A percentile compares a stretch with the other conserved stretches of the same genome.
Evolutionary conservation across 768 basidiomycete genomes (phyloP).

Genomic region (Suillus subaureus): DNA sequence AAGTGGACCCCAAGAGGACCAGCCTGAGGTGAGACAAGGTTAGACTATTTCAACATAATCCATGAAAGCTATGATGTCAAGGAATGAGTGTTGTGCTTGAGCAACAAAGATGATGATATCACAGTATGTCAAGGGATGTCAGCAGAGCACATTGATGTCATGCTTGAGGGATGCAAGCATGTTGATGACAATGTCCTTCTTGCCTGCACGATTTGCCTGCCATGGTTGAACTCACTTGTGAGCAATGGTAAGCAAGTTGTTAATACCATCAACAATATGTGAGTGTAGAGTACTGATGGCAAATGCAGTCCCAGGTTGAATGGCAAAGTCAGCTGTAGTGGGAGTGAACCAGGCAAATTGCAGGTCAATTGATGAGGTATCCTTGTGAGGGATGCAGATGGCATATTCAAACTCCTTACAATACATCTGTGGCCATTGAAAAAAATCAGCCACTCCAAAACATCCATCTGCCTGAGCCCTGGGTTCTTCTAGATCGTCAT

Average conservation of each 20-base stretch:
- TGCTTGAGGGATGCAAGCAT: conserved; percentile 2
- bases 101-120: conserved; percentile 9
- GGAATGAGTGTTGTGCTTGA: conserved; percentile 5
- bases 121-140: conserved; percentile 4
- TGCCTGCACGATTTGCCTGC: neutral
- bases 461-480: too few species aligned
- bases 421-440: too few species aligned
- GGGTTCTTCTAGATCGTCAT: too few species aligned
- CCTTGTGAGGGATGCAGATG: too few species aligned
- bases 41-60: conserved; percentile 11
- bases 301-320: conserved; percentile 1
- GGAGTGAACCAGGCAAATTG: too few species aligned
- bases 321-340: neutral
- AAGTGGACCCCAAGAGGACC: neutral
- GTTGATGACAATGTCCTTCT: neutral
- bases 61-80: conserved; percentile 13
- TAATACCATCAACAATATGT: neutral
- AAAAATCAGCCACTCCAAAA: too few species aligned
- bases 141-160: neutral
- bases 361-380: too few species aligned
- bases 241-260: neutral
- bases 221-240: neutral
- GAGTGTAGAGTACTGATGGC: neutral
- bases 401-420: too few species aligned
- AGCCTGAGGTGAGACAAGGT: conserved; percentile 4